These are phyloP conservation scores for Penicillium bovifimosum DNA, from an alignment of 495 filamentous ascomycete species.

Conservation along the genomic window DNA sequence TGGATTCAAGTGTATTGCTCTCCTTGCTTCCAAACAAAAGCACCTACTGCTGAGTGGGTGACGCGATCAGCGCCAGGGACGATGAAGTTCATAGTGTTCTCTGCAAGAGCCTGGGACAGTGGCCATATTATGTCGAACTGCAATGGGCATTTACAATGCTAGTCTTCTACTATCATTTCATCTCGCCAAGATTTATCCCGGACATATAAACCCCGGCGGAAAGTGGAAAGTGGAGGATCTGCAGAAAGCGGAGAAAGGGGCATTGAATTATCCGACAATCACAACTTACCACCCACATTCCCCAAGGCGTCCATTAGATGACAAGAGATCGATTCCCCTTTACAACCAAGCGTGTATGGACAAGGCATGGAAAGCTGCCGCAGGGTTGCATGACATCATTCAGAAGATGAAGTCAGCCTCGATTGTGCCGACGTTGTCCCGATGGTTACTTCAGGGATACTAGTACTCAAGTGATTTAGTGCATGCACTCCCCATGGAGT, in stretches of 20 bases:
- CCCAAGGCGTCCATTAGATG: background rate
- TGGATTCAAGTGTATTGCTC: no score
- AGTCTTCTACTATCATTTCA: no score
- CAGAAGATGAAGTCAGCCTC: background rate
- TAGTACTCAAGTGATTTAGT: no score
- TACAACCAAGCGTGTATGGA: background rate
- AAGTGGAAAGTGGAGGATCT: slow-evolving; percentile 19
- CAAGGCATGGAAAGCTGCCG: background rate
- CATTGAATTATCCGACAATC: slow-evolving; percentile 20
- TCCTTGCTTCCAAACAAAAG: no score
- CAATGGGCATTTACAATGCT: no score
- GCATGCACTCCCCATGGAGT: slow-evolving; percentile 18
- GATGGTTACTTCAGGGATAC: background rate
- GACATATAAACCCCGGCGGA: background rate
- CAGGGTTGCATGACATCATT: background rate
- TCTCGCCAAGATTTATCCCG: no score
- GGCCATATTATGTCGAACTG: no score
- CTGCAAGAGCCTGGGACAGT: no score
- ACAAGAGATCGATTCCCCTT: background rate
- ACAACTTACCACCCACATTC: background rate
- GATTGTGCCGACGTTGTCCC: slow-evolving; percentile 16
- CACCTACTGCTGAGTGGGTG: no score
- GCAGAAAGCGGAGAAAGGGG: slow-evolving; percentile 8
- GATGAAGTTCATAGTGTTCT: no score
- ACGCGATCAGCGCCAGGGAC: no score